Base-by-base conservation (phyloP, 805 yeast genomes). In the Metschnikowia orientalis region DNA sequence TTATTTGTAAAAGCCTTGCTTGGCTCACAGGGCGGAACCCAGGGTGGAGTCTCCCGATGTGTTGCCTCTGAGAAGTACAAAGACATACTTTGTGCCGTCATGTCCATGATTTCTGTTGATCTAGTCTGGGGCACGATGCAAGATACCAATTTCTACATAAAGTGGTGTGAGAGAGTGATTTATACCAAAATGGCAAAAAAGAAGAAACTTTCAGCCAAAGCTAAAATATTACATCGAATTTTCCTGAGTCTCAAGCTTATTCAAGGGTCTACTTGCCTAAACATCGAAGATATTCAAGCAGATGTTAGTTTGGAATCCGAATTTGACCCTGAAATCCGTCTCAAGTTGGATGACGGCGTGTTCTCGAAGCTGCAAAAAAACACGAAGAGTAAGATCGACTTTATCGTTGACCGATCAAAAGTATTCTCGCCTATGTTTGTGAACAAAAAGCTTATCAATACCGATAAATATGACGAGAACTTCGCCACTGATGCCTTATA, bases 71-170 rank as follows among this genome's bases (percentile, higher is more conserved):
- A 82, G 49, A 81, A 82, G 53, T 86, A 87, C 55, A 86, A 87
- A 51, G 95, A 86, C 51, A 83, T 85, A 4, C 55, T 87, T 17
- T 82, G 86, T 31, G 92, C 95, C 1, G 79, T 84, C 14, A 67
- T 87, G 54, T 79, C 92, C 2, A 84, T 86, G 95, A 85, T 81
- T 29, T 79, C 89, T 5, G 83, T 87, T 32, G 95, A 87, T 59
- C 79, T 85, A 32, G 89, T 85, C 10, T 82, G 94, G 86, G 95
- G 95, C 3, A 78, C 90, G 1, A 83, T 84, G 89, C 79, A 82
- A 35, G 92, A 83, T 45, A 85, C 95, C 50, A 77, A 76, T 42
- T 71, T 78, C 37, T 85, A 85, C 58, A 65, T 87, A 34, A 73
- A 77, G 34, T 76, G 87, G 47, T 83, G 95, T 60, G 90, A 85